A percentile compares a stretch with the other conserved stretches of the same genome.
Conservation (phyloP, 1,284 basidiomycete genomes). For the Apiotrichum porosum region DNA sequence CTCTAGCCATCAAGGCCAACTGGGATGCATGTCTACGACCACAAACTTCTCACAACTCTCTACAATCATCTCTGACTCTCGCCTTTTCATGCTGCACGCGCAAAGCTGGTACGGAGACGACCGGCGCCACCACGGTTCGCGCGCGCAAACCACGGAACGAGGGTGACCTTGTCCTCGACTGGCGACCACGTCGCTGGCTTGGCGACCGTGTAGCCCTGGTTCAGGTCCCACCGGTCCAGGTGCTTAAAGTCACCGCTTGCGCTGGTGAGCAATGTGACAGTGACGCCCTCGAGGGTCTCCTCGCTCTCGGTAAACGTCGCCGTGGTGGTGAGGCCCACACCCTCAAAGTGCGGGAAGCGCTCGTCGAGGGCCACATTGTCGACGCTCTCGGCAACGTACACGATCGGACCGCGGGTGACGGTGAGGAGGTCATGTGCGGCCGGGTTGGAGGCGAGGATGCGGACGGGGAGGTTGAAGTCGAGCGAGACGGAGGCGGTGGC, state of each 20-base stretch:
- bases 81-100: too few species aligned
- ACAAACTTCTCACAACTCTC: too few species aligned
- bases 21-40: too few species aligned
- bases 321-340: slow-evolving; percentile 18
- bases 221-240: too few species aligned
- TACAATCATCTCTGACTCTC: too few species aligned
- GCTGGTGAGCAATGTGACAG: slow-evolving; percentile 14
- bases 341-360: slow-evolving; percentile 26
- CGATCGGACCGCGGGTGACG: slow-evolving; percentile 33
- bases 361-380: slow-evolving; percentile 27
- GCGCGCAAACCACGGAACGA: slow-evolving; percentile 37
- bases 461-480: slow-evolving; percentile 26
- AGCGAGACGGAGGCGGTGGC: slow-evolving; percentile 7
- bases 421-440: slow-evolving; percentile 23
- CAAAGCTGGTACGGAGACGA: slow-evolving; percentile 26
- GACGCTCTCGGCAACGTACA: slow-evolving; percentile 32
- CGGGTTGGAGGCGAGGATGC: slow-evolving; percentile 27
- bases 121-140: slow-evolving; percentile 32
- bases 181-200: slow-evolving; percentile 3
- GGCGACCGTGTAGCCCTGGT: slow-evolving; percentile 9
- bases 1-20: too few species aligned
- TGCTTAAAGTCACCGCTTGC: not conserved
- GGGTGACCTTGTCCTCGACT: slow-evolving; percentile 14
- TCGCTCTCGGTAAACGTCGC: slow-evolving; percentile 18
- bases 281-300: slow-evolving; percentile 24